These are phyloP conservation scores for Apiotrichum sp. DNA, from an alignment of 1,284 basidiomycete species.

Conservation along the genomic window DNA sequence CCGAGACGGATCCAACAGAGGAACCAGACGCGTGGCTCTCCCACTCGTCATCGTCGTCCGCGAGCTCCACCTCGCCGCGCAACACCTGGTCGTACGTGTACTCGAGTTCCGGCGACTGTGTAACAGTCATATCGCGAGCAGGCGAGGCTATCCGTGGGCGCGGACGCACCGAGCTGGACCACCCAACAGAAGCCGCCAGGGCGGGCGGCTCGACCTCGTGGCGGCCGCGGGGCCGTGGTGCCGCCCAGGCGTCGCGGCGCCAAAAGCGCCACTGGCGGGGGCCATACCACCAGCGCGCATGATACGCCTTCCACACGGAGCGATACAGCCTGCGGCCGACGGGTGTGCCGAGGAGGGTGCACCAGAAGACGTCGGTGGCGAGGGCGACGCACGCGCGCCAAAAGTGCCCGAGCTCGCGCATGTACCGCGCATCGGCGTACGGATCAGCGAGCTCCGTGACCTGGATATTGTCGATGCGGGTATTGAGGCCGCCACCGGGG, in stretches of 20 bases:
- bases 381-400: constrained; percentile 20
- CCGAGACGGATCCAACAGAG: constrained; percentile 1
- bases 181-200: not conserved
- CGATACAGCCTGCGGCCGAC: constrained; percentile 21
- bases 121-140: not conserved
- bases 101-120: not conserved
- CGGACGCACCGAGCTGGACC: constrained; percentile 3
- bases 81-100: constrained; percentile 25
- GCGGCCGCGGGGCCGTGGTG: constrained; percentile 4
- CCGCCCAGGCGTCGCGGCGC: constrained; percentile 34
- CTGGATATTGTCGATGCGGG: constrained; percentile 39
- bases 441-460: constrained; percentile 31
- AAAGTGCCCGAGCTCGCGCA: constrained; percentile 26
- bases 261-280: constrained; percentile 39
- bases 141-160: not conserved
- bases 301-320: constrained; percentile 2
- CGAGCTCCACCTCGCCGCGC: constrained; percentile 26
- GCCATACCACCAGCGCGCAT: constrained; percentile 41
- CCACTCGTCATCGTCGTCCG: constrained; percentile 33
- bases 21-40: constrained; percentile 18
- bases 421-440: constrained; percentile 22
- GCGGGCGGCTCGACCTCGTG: not conserved
- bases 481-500: constrained; percentile 22
- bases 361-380: constrained; percentile 18
- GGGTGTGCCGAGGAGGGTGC: constrained; percentile 24